These are phyloP conservation scores for Botrytis squamosa DNA, from an alignment of 2,329 filamentous ascomycete genomes.

Conservation along the genomic window DNA sequence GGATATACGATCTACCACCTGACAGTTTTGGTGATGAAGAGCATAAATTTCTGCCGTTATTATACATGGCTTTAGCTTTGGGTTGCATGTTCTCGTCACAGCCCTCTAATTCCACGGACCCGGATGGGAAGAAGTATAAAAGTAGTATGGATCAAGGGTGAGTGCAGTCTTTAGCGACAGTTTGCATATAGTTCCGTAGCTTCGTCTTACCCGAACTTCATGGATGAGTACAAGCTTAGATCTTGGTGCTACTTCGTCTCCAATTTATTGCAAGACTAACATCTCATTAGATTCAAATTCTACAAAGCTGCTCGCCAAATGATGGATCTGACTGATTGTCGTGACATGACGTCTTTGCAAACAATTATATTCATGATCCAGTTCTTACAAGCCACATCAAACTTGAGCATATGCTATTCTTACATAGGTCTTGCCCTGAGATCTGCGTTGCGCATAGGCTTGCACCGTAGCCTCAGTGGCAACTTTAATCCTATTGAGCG, in stretches of 20 bases:
- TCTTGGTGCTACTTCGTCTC: not conserved
- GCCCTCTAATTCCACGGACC: slow-evolving; percentile 46
- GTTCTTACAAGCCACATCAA: slow-evolving; percentile 77
- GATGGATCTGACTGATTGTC: slow-evolving; percentile 66
- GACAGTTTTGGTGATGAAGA: slow-evolving; percentile 64
- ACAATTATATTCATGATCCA: slow-evolving; percentile 77
- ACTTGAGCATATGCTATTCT: slow-evolving; percentile 75
- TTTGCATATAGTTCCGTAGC: not conserved
- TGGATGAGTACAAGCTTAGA: not conserved
- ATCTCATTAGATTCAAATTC: slow-evolving; percentile 62
- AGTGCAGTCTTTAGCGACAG: slow-evolving; percentile 27
- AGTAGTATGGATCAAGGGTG: slow-evolving; percentile 57
- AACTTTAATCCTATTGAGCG: slow-evolving; percentile 62
- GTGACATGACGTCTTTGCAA: slow-evolving; percentile 72
- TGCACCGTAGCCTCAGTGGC: slow-evolving; percentile 69
- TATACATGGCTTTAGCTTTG: slow-evolving; percentile 69
- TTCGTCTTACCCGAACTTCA: not conserved
- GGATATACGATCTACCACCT: slow-evolving; percentile 68
- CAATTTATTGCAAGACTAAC: slow-evolving; percentile 19
- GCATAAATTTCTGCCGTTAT: slow-evolving; percentile 64
- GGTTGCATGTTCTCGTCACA: slow-evolving; percentile 70
- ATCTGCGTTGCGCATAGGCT: slow-evolving; percentile 72
- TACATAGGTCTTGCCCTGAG: slow-evolving; percentile 77
- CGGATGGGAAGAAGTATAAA: slow-evolving; percentile 50
- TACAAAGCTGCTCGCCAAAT: slow-evolving; percentile 67